These are phyloP conservation scores for Neurospora sp. DNA, from an alignment of 495 filamentous ascomycete species.

Conservation along the genomic window DNA sequence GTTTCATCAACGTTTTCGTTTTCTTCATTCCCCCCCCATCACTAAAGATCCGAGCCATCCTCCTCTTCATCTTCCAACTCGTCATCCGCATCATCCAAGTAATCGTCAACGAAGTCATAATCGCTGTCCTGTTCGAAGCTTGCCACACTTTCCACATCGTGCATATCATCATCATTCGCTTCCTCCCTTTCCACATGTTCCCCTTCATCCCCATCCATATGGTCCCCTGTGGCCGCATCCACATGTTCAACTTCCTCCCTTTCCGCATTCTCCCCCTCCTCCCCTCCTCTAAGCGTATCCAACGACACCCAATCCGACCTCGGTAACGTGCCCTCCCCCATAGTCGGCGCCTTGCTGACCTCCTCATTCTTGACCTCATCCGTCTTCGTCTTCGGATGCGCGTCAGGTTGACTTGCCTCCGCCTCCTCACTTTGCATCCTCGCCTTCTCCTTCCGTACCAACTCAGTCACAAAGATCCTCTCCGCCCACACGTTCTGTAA, in stretches of 20 bases:
- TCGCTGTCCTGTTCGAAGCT: not conserved
- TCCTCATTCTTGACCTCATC: not conserved
- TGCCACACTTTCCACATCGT: not conserved
- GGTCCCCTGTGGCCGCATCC: not conserved
- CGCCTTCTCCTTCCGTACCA: not conserved
- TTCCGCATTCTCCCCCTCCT: not conserved
- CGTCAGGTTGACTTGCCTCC: not conserved
- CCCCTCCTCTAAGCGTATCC: not conserved
- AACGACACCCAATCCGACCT: not conserved
- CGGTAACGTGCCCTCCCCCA: not conserved
- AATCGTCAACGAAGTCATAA: not conserved
- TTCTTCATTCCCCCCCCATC: not conserved
- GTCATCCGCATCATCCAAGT: slow-evolving; percentile 28
- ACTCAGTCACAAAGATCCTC: not conserved
- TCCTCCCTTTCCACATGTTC: not conserved
- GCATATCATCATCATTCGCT: not conserved
- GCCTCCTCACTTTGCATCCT: not conserved
- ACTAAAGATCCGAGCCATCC: not conserved
- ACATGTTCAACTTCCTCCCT: not conserved
- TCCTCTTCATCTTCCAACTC: slow-evolving; percentile 31
- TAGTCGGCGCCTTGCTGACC: not conserved
- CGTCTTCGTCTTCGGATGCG: not conserved
- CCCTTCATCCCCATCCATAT: not conserved
- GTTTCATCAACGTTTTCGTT: not conserved
- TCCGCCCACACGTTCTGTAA: slow-evolving; percentile 21